Evolutionary conservation across 148 eudicot species (phyloP).

Genomic region (Tetragonia tetragonoides): DNA sequence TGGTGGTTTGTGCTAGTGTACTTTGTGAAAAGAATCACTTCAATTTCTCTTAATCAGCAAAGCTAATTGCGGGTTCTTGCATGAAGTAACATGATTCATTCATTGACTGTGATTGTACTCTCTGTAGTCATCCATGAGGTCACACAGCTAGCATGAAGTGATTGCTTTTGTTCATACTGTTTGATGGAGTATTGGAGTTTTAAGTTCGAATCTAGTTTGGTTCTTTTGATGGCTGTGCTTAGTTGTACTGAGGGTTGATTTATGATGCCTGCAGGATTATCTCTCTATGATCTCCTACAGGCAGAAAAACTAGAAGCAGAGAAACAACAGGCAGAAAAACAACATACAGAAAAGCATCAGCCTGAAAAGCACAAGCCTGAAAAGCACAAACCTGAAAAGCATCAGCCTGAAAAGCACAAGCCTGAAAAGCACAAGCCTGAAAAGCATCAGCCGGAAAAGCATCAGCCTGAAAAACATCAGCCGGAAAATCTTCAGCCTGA

Average conservation of each 20-base stretch:
- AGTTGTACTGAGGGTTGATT: not conserved
- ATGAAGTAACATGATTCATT: not conserved
- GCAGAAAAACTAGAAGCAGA: constrained; percentile 27
- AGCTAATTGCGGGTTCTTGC: not conserved
- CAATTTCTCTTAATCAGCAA: not conserved
- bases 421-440: constrained; percentile 13
- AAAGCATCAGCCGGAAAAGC: not conserved
- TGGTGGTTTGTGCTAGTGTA: not conserved
- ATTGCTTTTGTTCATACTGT: not conserved
- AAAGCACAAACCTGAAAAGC: not conserved
- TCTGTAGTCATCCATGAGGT: not conserved
- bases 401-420: constrained; percentile 9
- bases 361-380: constrained; percentile 14
- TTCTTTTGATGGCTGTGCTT: not conserved
- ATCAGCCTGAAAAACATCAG: constrained; percentile 8
- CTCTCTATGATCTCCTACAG: constrained; percentile 40
- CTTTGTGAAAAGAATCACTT: not conserved
- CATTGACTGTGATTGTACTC: not conserved
- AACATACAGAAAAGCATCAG: constrained; percentile 18
- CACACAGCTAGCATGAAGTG: not conserved
- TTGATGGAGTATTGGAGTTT: not conserved
- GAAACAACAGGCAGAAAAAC: constrained; percentile 9
- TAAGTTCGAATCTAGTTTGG: not conserved
- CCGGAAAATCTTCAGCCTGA: constrained; percentile 3
- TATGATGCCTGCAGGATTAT: constrained; percentile 33